phyloP scores from a whole-genome alignment of 2,329 filamentous ascomycete species.

The Alternaria hordeiaustralica region DNA sequence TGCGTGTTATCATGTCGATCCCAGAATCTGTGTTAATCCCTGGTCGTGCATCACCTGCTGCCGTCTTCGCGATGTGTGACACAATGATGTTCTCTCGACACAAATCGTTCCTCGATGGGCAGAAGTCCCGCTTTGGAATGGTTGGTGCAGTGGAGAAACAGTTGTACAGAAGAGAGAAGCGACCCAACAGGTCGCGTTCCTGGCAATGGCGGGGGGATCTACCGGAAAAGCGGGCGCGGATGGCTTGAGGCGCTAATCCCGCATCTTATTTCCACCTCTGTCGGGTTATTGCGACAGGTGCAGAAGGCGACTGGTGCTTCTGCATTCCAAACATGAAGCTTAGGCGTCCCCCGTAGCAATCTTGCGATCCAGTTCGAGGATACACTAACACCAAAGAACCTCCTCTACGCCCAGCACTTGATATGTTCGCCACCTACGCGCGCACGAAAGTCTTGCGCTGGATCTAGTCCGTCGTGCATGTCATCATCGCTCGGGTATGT shows the following conservation, averaged over 20 bases:
- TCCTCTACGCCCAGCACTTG: background rate
- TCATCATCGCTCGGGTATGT: constrained; percentile 14
- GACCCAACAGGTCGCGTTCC: constrained; percentile 2
- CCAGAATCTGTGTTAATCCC: background rate
- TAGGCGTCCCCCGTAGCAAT: background rate
- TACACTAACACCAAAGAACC: background rate
- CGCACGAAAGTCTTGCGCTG: background rate
- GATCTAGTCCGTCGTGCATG: background rate
- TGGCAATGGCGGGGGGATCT: constrained; percentile 9
- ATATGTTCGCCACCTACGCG: background rate
- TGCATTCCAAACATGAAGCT: background rate
- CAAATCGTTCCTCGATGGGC: background rate
- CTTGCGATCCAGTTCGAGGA: background rate
- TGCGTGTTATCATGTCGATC: constrained; percentile 12
- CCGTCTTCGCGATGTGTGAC: background rate
- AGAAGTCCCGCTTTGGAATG: background rate
- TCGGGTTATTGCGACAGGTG: background rate
- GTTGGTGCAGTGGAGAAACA: background rate
- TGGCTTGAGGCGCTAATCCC: constrained; percentile 17
- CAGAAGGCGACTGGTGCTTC: background rate
- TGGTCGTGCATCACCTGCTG: background rate
- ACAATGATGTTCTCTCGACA: background rate
- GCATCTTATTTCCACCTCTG: constrained; percentile 16
- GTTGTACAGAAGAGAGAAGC: background rate
- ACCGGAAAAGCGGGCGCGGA: constrained; percentile 2